Evolutionary conservation across 257 asterid genomes (phyloP).

Genomic region (Ocimum tenuiflorum): DNA sequence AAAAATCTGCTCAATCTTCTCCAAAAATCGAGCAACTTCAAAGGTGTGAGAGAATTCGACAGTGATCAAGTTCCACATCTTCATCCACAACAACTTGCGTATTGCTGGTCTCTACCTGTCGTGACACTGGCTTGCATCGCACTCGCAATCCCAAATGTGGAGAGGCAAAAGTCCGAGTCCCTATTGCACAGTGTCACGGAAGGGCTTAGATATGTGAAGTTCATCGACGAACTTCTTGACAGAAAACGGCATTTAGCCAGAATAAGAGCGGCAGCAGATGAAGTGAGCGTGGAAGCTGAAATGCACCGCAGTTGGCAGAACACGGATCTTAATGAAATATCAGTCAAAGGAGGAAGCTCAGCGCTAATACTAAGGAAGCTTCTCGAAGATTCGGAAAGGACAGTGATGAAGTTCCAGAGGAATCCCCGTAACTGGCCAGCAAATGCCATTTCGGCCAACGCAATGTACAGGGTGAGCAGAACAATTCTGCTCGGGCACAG

Average conservation of each 20-base stretch:
- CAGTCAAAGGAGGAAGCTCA: slow-evolving; percentile 20
- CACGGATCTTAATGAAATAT: slow-evolving; percentile 29
- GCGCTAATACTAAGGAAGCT: neutral
- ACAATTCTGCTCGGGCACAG: slow-evolving; percentile 21
- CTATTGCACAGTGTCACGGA: slow-evolving; percentile 26
- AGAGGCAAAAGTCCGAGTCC: slow-evolving; percentile 3
- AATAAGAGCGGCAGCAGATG: slow-evolving; percentile 34
- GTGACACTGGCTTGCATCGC: slow-evolving; percentile 41
- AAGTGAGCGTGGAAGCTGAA: slow-evolving; percentile 27
- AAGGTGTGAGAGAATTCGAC: slow-evolving; percentile 28
- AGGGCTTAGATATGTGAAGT: slow-evolving; percentile 32
- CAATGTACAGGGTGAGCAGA: slow-evolving; percentile 33
- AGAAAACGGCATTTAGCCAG: slow-evolving; percentile 14
- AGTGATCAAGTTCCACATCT: slow-evolving; percentile 26
- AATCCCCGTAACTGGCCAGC: slow-evolving; percentile 28
- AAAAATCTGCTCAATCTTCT: slow-evolving; percentile 27
- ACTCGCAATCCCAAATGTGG: slow-evolving; percentile 27
- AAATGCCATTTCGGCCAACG: slow-evolving; percentile 29
- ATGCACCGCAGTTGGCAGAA: slow-evolving; percentile 32
- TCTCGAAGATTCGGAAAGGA: slow-evolving; percentile 17
- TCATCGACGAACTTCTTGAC: slow-evolving; percentile 30
- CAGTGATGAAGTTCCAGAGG: slow-evolving; percentile 21
- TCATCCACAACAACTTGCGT: slow-evolving; percentile 33
- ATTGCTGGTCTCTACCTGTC: slow-evolving; percentile 44
- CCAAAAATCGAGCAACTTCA: slow-evolving; percentile 21